These are phyloP conservation scores for Vigna reflexopilosa DNA, from an alignment of 306 rosid genomes.

Conservation along the genomic window DNA sequence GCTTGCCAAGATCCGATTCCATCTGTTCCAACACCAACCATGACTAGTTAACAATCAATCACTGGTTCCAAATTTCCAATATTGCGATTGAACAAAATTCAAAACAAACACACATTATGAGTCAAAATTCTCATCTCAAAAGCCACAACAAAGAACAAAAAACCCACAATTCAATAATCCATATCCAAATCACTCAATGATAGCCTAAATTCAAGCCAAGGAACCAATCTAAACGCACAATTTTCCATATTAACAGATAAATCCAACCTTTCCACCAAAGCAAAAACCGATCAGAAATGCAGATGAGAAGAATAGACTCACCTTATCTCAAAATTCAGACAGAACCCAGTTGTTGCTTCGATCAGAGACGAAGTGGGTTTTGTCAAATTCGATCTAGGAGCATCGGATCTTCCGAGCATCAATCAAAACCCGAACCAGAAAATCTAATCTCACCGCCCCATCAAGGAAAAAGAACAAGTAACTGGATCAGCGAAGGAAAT, in stretches of 20 bases:
- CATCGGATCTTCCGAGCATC: constrained; percentile 78
- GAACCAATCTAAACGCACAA: constrained; percentile 48
- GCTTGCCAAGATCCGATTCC: constrained; percentile 99
- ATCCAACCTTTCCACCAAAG: constrained; percentile 44
- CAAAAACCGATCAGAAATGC: constrained; percentile 64
- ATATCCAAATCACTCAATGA: constrained; percentile 41
- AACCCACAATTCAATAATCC: constrained; percentile 36
- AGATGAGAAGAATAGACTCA: constrained; percentile 52
- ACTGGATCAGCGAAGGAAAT: constrained; percentile 63
- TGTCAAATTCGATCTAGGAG: constrained; percentile 69
- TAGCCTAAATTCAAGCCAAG: constrained; percentile 39
- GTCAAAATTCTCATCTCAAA: constrained; percentile 47
- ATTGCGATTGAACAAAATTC: constrained; percentile 36
- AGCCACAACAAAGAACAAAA: not conserved
- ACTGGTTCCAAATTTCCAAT: constrained; percentile 42
- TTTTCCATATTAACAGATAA: constrained; percentile 31
- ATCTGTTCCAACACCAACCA: constrained; percentile 66
- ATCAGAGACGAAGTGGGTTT: constrained; percentile 64
- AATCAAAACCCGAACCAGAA: constrained; percentile 51
- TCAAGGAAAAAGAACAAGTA: constrained; percentile 20
- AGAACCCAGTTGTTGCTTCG: constrained; percentile 72
- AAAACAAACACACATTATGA: constrained; percentile 30
- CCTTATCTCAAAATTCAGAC: constrained; percentile 76
- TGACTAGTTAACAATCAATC: constrained; percentile 44
- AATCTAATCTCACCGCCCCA: constrained; percentile 54